phyloP scores from a whole-genome alignment of 2,329 filamentous ascomycete genomes.

The Fusarium decemcellulare region DNA sequence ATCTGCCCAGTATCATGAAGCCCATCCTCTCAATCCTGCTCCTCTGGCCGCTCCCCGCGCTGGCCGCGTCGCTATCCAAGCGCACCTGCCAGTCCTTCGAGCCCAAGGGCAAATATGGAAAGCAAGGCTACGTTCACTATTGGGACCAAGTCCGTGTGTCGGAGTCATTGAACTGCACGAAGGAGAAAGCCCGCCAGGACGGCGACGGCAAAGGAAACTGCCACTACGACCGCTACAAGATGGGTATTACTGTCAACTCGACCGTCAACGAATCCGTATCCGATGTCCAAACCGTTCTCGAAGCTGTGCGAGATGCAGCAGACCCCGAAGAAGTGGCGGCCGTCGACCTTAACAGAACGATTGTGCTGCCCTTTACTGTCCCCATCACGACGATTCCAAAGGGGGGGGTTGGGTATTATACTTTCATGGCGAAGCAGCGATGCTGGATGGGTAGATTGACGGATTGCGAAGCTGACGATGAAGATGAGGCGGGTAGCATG shows the following conservation, averaged over 20 bases:
- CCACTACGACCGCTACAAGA: not conserved
- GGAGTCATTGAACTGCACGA: not conserved
- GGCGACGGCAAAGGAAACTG: not conserved
- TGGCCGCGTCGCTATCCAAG: not conserved
- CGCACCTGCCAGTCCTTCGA: not conserved
- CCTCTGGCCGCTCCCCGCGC: not conserved
- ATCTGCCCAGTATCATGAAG: not conserved
- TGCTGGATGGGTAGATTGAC: constrained; percentile 2
- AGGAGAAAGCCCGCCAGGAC: not conserved
- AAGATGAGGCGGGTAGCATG: not conserved
- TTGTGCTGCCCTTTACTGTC: not conserved
- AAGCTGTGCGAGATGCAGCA: not conserved
- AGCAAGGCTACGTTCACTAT: not conserved
- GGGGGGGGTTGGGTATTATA: not conserved
- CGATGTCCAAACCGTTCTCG: not conserved
- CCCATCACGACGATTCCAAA: not conserved
- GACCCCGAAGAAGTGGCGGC: not conserved
- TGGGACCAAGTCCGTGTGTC: not conserved
- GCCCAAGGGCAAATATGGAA: not conserved
- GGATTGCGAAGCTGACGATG: not conserved
- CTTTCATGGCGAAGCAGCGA: not conserved
- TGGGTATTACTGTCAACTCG: constrained; percentile 2
- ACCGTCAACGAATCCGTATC: constrained; percentile 3
- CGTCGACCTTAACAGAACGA: not conserved
- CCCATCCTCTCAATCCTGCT: not conserved